Evolutionary conservation across 139 green algal genomes (phyloP), one percentile per base, ranked within the genome.

Genomic region (Micractinium conductrix): DNA sequence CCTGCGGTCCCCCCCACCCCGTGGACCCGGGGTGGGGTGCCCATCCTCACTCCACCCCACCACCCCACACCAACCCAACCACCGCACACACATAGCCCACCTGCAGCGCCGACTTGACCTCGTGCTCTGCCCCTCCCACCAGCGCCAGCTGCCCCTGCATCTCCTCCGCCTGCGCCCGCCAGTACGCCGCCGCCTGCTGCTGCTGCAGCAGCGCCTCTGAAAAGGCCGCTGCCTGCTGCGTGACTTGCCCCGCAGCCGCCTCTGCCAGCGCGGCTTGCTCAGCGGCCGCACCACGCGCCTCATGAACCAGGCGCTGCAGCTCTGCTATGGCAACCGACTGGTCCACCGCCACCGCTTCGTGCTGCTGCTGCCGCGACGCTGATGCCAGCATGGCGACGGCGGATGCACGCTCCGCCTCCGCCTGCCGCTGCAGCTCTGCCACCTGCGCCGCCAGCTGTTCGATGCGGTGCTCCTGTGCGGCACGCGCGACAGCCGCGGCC

Each of bases 181-280:
- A 82, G 38, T 71, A 55, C 26, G 9, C 43, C 7, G 76, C 76
- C 38, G 42, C 76, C 58, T n/a, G 33, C 76, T 82, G 76, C 76
- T 82, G 76, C 76, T 82, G 76, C 55, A 44, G 35, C 76, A 82
- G 76, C 14, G 76, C 76, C 76, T 82, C 76, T 38, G 76, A 82
- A 40, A 82, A 82, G 10, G 38, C 38, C 1, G 76, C 76, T 0
- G 76, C 76, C 76, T 82, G 76, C 55, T 58, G 76, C 9, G 76
- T 45, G 12, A 55, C 76, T 58, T 82, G 76, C 17, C 8, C 42
- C 0, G 76, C 55, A 14, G 76, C 76, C 5, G 76, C 76, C 9
- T 82, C 76, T 2, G 76, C 76, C 2, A 82, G 76, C 40, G 76
- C 58, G 1, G 28, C 12, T 40, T 40, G 24, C 58, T 82, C 76